Evolutionary conservation across 768 basidiomycete genomes (phyloP).

Genomic region (Lactifluus piperatus): DNA sequence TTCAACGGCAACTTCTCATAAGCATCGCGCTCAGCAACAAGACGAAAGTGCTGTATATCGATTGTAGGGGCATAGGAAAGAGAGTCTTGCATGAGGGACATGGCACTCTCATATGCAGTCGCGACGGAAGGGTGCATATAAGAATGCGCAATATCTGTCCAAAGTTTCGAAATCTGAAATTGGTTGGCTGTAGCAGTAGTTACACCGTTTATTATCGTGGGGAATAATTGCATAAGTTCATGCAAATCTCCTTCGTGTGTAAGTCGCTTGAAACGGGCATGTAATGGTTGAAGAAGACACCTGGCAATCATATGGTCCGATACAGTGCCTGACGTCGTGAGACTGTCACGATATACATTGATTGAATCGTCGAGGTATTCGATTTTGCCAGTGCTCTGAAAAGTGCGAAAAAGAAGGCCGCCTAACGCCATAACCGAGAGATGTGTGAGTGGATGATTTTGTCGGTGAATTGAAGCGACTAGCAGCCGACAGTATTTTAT

Average conservation of each 20-base stretch:
- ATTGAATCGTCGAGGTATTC: background rate
- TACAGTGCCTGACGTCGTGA: too few species aligned
- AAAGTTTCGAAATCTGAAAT: background rate
- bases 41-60: background rate
- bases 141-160: background rate
- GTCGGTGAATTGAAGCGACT: background rate
- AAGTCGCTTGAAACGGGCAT: background rate
- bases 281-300: background rate
- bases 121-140: background rate
- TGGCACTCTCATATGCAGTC: background rate
- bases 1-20: background rate
- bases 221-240: background rate
- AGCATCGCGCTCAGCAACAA: background rate
- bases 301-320: too few species aligned
- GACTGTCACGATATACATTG: background rate
- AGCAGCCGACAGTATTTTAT: background rate
- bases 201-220: background rate
- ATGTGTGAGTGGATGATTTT: background rate
- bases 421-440: background rate
- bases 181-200: background rate
- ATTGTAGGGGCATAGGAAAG: background rate
- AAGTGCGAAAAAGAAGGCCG: background rate
- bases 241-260: background rate
- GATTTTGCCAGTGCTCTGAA: background rate
- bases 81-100: background rate